Evolutionary conservation across 139 green algal species (phyloP).

Genomic region (Coelastrella sp.): DNA sequence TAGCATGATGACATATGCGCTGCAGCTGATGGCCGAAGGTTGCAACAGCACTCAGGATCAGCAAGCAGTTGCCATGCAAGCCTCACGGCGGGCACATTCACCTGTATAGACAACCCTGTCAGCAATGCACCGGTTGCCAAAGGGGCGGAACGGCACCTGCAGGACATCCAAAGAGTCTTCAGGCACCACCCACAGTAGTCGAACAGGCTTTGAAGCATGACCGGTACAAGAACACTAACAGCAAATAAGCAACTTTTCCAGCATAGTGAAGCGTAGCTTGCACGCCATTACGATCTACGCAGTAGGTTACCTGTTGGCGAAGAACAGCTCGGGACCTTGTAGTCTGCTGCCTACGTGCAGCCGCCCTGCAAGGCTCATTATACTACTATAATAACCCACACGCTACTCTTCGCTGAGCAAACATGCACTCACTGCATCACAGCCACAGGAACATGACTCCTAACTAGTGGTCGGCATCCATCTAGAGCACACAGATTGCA

Average conservation of each 20-base stretch:
- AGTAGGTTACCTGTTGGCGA: not conserved
- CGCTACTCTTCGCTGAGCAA: not conserved
- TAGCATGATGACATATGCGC: not conserved
- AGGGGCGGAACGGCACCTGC: not conserved
- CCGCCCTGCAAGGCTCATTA: constrained; percentile 2
- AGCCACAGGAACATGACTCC: not conserved
- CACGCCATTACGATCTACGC: not conserved
- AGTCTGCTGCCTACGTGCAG: not conserved
- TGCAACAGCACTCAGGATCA: not conserved
- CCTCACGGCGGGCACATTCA: not conserved
- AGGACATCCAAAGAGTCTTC: not conserved
- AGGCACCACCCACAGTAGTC: not conserved
- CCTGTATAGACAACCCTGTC: not conserved
- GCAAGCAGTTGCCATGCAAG: not conserved
- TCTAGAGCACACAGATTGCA: too few species aligned
- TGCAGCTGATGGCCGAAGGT: not conserved
- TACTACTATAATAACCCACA: not conserved
- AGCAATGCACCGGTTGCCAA: not conserved
- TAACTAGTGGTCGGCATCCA: not conserved
- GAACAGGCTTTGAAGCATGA: too few species aligned
- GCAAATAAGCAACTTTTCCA: too few species aligned
- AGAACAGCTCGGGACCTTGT: not conserved
- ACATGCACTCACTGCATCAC: not conserved
- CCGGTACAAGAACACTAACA: too few species aligned
- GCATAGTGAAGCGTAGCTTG: too few species aligned